These are phyloP conservation scores for Phytophthora ramorum DNA, from an alignment of 352 stramenopile species.

Conservation along the genomic window DNA sequence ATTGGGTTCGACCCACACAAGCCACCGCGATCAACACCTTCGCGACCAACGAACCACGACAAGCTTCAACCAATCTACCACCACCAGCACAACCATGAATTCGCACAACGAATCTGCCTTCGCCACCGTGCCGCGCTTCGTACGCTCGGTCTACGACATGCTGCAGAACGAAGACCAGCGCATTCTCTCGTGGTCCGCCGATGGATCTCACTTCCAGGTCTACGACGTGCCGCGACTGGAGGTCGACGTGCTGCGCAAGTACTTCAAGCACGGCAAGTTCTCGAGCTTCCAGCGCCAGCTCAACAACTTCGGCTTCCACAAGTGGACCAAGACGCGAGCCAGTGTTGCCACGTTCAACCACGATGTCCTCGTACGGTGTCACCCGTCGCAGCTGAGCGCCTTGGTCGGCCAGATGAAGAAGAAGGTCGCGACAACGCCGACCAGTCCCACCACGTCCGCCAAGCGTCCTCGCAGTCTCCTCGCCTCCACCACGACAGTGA, in stretches of 20 bases:
- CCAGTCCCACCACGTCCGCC: not conserved
- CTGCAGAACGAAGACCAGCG: slow-evolving; percentile 60
- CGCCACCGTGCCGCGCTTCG: slow-evolving; percentile 46
- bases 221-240: slow-evolving; percentile 71
- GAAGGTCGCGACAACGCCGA: not conserved
- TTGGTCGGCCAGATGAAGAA: slow-evolving; percentile 24
- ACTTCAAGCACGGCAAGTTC: slow-evolving; percentile 90
- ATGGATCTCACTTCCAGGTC: slow-evolving; percentile 83
- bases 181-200: slow-evolving; percentile 52
- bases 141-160: slow-evolving; percentile 60
- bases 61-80: not conserved
- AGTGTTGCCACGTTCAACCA: slow-evolving; percentile 74
- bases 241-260: slow-evolving; percentile 69
- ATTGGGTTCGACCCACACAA: slow-evolving; percentile 16
- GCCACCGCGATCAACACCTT: not conserved
- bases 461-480: slow-evolving; percentile 18
- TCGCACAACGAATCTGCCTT: not conserved
- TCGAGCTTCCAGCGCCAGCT: slow-evolving; percentile 91
- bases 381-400: slow-evolving; percentile 25
- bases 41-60: not conserved
- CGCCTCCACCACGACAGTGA: not conserved
- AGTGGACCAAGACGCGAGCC: slow-evolving; percentile 78
- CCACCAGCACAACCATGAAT: not conserved
- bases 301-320: slow-evolving; percentile 93
- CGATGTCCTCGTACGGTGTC: slow-evolving; percentile 59